Evolutionary conservation across 1,139 yeast species (phyloP).

Genomic region (Arxiozyma bovina): DNA sequence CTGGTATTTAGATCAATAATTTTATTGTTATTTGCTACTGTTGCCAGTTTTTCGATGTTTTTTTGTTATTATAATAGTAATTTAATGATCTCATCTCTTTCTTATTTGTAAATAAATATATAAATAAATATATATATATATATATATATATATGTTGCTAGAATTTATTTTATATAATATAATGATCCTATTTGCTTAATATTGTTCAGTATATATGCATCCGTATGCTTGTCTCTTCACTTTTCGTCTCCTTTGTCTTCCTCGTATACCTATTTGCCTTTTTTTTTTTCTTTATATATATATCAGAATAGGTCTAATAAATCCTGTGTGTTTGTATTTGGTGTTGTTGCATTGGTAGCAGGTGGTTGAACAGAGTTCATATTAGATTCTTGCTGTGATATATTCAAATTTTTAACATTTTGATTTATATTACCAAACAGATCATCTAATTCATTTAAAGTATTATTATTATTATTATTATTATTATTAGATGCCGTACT

Average conservation of each 20-base stretch:
- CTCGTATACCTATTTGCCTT: not conserved
- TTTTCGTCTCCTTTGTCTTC: not conserved
- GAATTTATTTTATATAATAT: too few species aligned
- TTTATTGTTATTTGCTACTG: not conserved
- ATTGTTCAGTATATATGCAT: not conserved
- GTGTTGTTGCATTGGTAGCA: not conserved
- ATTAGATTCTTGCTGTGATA: not conserved
- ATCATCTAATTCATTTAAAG: constrained; percentile 59
- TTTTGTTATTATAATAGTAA: too few species aligned
- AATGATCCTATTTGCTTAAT: not conserved
- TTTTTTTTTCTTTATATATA: not conserved
- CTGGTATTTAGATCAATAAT: not conserved
- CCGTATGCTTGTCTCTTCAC: not conserved
- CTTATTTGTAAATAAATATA: not conserved
- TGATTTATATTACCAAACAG: constrained; percentile 31
- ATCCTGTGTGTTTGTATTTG: constrained; percentile 35
- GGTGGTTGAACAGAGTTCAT: not conserved
- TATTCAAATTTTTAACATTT: not conserved
- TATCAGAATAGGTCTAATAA: constrained; percentile 41
- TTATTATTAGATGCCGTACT: constrained; percentile 10
- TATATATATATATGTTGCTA: too few species aligned
- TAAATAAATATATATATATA: too few species aligned
- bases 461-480: constrained; percentile 19
- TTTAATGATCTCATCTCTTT: not conserved
- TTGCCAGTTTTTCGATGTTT: not conserved